Conservation (phyloP, 768 basidiomycete species). For the Suillus fuscotomentosus region DNA sequence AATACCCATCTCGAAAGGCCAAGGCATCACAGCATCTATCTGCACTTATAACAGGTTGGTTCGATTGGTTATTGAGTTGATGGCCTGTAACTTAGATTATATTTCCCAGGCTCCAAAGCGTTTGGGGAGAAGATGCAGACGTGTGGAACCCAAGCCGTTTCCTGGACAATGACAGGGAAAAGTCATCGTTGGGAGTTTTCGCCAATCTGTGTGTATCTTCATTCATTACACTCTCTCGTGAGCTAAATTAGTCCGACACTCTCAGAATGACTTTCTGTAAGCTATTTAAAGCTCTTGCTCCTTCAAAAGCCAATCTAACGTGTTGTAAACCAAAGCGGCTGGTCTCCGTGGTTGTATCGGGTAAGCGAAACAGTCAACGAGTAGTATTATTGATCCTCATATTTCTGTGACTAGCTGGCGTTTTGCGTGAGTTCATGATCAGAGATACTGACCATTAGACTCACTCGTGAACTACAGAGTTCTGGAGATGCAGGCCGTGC, state of each 20-base stretch:
- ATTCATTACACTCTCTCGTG: background rate
- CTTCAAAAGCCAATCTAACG: background rate
- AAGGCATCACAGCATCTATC: conserved; percentile 14
- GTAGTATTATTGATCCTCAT: background rate
- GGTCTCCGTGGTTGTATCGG: conserved; percentile 12
- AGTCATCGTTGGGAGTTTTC: conserved; percentile 7
- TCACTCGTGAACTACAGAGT: conserved; percentile 17
- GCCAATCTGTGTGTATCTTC: conserved; percentile 12
- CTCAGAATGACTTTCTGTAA: conserved; percentile 14
- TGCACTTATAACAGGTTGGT: conserved; percentile 32
- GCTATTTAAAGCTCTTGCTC: background rate
- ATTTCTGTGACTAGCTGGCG: conserved; percentile 8
- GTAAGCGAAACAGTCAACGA: background rate
- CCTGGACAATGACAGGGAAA: conserved; percentile 8
- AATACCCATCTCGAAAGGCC: conserved; percentile 19
- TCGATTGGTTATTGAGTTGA: background rate
- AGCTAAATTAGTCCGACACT: background rate
- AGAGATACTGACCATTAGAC: background rate
- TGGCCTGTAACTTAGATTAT: background rate
- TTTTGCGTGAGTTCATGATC: conserved; percentile 10
- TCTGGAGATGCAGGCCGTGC: conserved; percentile 34
- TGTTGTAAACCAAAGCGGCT: conserved; percentile 5
- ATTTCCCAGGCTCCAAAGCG: conserved; percentile 4
- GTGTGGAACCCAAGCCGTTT: conserved; percentile 20
- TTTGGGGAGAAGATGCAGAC: conserved; percentile 23